phyloP scores from a whole-genome alignment of 2,329 filamentous ascomycete species.

The Moelleriella libera region DNA sequence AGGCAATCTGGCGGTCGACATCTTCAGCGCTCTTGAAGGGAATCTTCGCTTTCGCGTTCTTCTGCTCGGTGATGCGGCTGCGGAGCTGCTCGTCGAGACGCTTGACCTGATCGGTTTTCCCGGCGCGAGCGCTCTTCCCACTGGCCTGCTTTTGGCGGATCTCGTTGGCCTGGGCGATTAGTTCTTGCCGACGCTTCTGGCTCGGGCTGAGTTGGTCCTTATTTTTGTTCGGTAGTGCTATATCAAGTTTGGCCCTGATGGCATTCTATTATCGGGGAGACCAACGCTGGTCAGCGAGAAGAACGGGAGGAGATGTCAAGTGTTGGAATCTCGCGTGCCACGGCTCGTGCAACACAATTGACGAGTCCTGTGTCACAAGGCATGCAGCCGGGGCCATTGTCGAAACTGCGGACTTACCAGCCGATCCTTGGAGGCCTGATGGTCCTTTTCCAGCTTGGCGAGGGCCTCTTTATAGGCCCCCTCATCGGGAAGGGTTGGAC shows the following conservation, averaged over 20 bases:
- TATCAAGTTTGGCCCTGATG: conserved; percentile 77
- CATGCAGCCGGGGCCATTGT: neutral
- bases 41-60: conserved; percentile 66
- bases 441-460: conserved; percentile 73
- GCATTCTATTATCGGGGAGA: conserved; percentile 47
- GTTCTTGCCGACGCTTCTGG: conserved; percentile 72
- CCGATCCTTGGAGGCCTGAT: conserved; percentile 58
- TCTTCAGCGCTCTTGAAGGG: conserved; percentile 81
- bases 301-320: too few species aligned
- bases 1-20: conserved; percentile 67
- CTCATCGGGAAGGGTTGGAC: conserved; percentile 80
- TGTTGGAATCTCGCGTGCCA: too few species aligned
- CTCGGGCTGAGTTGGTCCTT: conserved; percentile 69
- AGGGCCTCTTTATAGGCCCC: conserved; percentile 68
- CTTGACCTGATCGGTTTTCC: conserved; percentile 82
- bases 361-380: neutral
- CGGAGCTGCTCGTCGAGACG: conserved; percentile 81
- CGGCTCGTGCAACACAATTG: too few species aligned
- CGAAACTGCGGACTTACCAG: conserved; percentile 18
- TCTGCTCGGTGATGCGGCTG: conserved; percentile 73
- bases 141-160: conserved; percentile 80
- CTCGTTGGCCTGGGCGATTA: conserved; percentile 66
- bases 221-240: conserved; percentile 57
- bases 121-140: conserved; percentile 68
- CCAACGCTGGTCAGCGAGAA: conserved; percentile 1